Evolutionary conservation across 495 filamentous ascomycete genomes (phyloP).

Genomic region (Evansstolkia leycettana): DNA sequence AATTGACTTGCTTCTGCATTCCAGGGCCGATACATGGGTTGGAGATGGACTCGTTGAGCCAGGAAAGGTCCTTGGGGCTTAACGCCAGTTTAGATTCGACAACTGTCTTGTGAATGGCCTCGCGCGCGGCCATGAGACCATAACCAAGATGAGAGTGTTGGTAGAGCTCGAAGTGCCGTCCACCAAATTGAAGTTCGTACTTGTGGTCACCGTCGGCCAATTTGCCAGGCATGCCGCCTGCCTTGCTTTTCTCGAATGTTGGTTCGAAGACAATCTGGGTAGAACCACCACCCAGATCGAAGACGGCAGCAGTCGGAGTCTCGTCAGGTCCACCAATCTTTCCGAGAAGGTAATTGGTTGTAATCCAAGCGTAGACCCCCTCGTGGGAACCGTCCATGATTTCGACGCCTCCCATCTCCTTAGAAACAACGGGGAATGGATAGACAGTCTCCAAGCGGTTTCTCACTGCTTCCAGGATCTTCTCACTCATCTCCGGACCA

Average conservation of each 20-base stretch:
- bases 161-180: constrained; percentile 85
- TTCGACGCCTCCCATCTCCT: constrained; percentile 71
- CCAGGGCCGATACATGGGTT: constrained; percentile 87
- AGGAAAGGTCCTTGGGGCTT: constrained; percentile 36
- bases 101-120: constrained; percentile 65
- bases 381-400: constrained; percentile 96
- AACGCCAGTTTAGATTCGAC: constrained; percentile 46
- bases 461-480: constrained; percentile 79
- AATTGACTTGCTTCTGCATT: constrained; percentile 53
- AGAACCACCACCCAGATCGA: constrained; percentile 91
- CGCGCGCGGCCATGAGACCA: constrained; percentile 87
- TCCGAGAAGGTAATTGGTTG: constrained; percentile 91
- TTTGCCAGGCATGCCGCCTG: constrained; percentile 79
- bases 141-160: constrained; percentile 98
- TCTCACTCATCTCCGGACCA: constrained; percentile 66
- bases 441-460: constrained; percentile 74
- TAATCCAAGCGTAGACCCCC: constrained; percentile 99
- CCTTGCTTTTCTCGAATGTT: constrained; percentile 63
- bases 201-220: constrained; percentile 90
- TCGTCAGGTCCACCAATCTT: constrained; percentile 92
- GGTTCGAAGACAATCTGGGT: constrained; percentile 98
- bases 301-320: constrained; percentile 81
- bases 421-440: constrained; percentile 85
- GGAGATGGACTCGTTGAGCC: constrained; percentile 49
- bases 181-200: constrained; percentile 83